phyloP scores from a whole-genome alignment of 1,284 basidiomycete species.

The Malassezia arunalokei region DNA sequence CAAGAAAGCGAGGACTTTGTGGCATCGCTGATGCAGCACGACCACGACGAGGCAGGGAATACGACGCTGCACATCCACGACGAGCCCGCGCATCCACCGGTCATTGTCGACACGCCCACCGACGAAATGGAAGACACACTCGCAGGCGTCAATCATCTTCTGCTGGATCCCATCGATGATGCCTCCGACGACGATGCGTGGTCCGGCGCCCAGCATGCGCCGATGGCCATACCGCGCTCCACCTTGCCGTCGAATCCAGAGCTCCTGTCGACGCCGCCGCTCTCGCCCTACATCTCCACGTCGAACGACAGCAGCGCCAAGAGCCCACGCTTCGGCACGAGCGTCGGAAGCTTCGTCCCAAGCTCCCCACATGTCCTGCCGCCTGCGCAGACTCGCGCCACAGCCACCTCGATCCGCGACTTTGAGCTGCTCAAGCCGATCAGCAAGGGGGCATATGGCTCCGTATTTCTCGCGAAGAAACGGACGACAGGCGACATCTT shows the following conservation, averaged over 20 bases:
- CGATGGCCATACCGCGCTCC: slow-evolving; percentile 8
- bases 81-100: slow-evolving; percentile 15
- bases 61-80: background rate
- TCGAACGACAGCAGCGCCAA: background rate
- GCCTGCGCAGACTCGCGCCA: slow-evolving; percentile 63
- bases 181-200: background rate
- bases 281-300: slow-evolving; percentile 27
- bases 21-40: slow-evolving; percentile 51
- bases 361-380: slow-evolving; percentile 79
- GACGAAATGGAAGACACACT: background rate
- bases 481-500: slow-evolving; percentile 95
- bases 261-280: slow-evolving; percentile 25
- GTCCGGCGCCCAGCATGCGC: background rate
- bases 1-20: slow-evolving; percentile 92
- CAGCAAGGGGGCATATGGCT: slow-evolving; percentile 90
- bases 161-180: slow-evolving; percentile 5
- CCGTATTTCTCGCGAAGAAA: slow-evolving; percentile 96
- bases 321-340: slow-evolving; percentile 10
- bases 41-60: slow-evolving; percentile 2
- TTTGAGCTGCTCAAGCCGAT: slow-evolving; percentile 99
- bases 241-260: background rate
- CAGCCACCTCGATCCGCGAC: slow-evolving; percentile 85
- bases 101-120: background rate
- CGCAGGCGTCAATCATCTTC: background rate
- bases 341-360: slow-evolving; percentile 21